Percentiles rank a stretch among this genome's conserved stretches.
Conservation (phyloP, 2,329 filamentous ascomycete genomes). For the Pezicula radicicola region DNA sequence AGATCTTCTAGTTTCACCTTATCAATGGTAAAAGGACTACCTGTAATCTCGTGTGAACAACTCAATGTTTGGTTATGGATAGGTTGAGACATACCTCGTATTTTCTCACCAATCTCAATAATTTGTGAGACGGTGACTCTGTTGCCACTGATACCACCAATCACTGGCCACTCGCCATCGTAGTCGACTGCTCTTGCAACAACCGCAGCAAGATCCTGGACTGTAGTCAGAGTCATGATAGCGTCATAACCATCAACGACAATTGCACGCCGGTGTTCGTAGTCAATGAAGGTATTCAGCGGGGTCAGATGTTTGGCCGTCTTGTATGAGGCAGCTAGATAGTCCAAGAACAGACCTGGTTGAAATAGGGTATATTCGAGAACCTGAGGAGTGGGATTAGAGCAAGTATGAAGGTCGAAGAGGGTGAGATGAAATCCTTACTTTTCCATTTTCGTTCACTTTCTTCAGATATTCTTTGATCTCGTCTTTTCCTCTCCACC, state of each 20-base stretch:
- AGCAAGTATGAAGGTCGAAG: background rate
- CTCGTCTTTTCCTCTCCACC: conserved; percentile 48
- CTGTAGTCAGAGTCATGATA: conserved; percentile 30
- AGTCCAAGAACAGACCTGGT: conserved; percentile 41
- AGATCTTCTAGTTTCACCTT: conserved; percentile 45
- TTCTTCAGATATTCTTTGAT: background rate
- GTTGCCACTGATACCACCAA: conserved; percentile 21
- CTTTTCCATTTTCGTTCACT: no score
- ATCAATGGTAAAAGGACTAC: conserved; percentile 37
- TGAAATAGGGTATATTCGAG: conserved; percentile 47
- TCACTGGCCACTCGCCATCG: conserved; percentile 21
- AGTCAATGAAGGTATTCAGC: conserved; percentile 31
- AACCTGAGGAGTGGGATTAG: conserved; percentile 21
- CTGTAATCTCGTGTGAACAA: conserved; percentile 20
- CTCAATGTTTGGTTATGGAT: background rate
- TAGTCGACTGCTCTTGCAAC: conserved; percentile 22
- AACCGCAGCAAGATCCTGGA: conserved; percentile 35
- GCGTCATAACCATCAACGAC: conserved; percentile 22
- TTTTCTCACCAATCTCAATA: conserved; percentile 32
- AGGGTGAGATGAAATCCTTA: background rate
- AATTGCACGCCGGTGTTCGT: conserved; percentile 30
- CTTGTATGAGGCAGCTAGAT: conserved; percentile 39
- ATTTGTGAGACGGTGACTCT: conserved; percentile 15
- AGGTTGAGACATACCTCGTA: conserved; percentile 30
- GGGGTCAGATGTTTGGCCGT: conserved; percentile 31